Evolutionary conservation across 2,329 filamentous ascomycete genomes (phyloP).

Genomic region (Sclerotinia nivalis): DNA sequence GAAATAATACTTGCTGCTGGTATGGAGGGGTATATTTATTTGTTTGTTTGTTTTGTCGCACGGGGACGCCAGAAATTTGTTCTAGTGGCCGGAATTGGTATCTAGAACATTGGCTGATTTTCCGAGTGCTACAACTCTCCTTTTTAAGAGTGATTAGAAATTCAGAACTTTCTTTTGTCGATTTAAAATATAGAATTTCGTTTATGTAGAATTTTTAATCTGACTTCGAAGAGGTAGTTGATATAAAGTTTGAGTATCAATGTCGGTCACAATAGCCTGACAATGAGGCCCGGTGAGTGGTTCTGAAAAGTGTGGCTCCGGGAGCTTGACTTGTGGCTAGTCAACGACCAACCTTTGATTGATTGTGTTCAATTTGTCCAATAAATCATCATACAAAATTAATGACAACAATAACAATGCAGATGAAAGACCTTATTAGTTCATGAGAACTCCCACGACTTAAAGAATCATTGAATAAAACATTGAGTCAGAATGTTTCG

Average conservation of each 20-base stretch:
- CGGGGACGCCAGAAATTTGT: not conserved
- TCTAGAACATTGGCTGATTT: not conserved
- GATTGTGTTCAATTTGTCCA: not conserved
- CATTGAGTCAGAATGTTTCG: constrained; percentile 13
- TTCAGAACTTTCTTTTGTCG: not conserved
- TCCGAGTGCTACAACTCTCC: not conserved
- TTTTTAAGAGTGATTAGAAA: not conserved
- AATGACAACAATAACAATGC: not conserved
- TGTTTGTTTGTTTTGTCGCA: not conserved
- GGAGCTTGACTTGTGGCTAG: not conserved
- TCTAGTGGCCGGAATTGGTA: constrained; percentile 4
- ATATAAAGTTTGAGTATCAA: not conserved
- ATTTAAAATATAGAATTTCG: not conserved
- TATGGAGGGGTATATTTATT: constrained; percentile 8
- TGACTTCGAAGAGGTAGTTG: not conserved
- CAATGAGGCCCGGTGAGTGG: not conserved
- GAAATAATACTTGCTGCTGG: not conserved
- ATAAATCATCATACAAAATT: not conserved
- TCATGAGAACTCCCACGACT: not conserved
- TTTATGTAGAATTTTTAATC: not conserved
- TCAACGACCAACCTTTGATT: no score
- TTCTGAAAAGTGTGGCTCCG: not conserved
- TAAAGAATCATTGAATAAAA: not conserved
- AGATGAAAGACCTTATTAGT: not conserved
- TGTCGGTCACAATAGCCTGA: not conserved